A percentile compares a stretch with the other conserved stretches of the same genome.
Conservation (phyloP, 192 early-diverging fungal genomes). For the Coemansia sp. region DNA sequence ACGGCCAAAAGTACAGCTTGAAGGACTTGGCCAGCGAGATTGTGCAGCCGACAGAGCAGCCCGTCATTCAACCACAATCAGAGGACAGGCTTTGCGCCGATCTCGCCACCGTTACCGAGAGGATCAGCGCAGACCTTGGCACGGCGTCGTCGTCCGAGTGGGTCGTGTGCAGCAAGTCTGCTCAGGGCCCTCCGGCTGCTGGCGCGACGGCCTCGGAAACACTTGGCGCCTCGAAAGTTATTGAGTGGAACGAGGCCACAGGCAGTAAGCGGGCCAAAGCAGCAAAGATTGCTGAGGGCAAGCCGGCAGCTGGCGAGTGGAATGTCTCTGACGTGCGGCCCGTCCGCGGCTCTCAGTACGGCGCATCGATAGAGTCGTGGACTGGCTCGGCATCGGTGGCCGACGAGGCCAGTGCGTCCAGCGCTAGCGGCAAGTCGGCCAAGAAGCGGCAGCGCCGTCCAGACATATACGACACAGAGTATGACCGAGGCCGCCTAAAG, state of each 20-base stretch:
- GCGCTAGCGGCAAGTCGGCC: constrained; percentile 23
- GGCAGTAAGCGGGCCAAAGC: constrained; percentile 56
- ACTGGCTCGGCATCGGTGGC: constrained; percentile 45
- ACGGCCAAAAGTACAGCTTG: constrained; percentile 2
- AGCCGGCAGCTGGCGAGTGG: constrained; percentile 54
- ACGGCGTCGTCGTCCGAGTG: constrained; percentile 19
- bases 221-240: constrained; percentile 14
- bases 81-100: not conserved
- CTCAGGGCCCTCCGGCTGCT: not conserved
- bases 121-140: constrained; percentile 9
- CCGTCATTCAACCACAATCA: not conserved
- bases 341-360: constrained; percentile 57
- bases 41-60: not conserved
- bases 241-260: constrained; percentile 50
- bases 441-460: constrained; percentile 59
- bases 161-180: constrained; percentile 30
- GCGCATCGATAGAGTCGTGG: constrained; percentile 59
- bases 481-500: constrained; percentile 74
- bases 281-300: constrained; percentile 54
- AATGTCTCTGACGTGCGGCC: constrained; percentile 27
- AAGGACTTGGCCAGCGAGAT: constrained; percentile 3
- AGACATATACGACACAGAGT: constrained; percentile 69
- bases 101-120: not conserved
- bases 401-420: constrained; percentile 20
- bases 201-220: not conserved